Evolutionary conservation across 345 rosid genomes (phyloP).

Genomic region (Eucalyptus shirleyi): DNA sequence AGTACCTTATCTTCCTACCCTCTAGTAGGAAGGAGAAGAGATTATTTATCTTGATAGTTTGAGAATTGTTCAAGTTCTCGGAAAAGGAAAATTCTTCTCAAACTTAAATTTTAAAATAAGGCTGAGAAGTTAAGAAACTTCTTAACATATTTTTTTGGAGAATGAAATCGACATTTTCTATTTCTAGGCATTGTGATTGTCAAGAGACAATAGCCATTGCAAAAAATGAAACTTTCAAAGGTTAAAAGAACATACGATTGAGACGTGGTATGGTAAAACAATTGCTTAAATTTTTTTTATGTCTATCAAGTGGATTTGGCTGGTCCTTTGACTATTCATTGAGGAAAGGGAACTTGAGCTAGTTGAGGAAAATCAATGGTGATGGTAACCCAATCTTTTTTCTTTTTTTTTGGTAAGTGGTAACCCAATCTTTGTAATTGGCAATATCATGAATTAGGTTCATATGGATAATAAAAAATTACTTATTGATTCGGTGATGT

Average conservation of each 20-base stretch:
- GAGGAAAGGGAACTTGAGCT: background rate
- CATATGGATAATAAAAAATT: background rate
- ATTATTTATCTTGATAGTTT: background rate
- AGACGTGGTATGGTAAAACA: background rate
- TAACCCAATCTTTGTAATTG: too few relatives aligned
- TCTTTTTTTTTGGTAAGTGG: too few relatives aligned
- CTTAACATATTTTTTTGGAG: background rate
- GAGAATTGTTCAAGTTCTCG: background rate
- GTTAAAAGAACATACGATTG: too few relatives aligned
- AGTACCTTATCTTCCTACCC: background rate
- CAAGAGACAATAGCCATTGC: too few relatives aligned
- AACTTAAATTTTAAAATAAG: background rate
- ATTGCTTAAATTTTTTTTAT: background rate
- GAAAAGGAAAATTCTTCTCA: background rate
- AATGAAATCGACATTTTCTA: background rate
- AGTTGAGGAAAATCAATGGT: too few relatives aligned
- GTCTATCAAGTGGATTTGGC: background rate
- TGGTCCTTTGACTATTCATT: background rate
- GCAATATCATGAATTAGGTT: background rate
- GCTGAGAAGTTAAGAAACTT: background rate
- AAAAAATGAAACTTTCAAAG: too few relatives aligned
- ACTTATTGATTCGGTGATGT: background rate
- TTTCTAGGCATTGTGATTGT: background rate
- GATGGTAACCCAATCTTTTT: too few relatives aligned
- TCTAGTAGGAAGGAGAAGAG: background rate